Evolutionary conservation across 768 basidiomycete genomes (phyloP), one percentile per base, ranked within the genome.

Genomic region (Mycena leptocephala): DNA sequence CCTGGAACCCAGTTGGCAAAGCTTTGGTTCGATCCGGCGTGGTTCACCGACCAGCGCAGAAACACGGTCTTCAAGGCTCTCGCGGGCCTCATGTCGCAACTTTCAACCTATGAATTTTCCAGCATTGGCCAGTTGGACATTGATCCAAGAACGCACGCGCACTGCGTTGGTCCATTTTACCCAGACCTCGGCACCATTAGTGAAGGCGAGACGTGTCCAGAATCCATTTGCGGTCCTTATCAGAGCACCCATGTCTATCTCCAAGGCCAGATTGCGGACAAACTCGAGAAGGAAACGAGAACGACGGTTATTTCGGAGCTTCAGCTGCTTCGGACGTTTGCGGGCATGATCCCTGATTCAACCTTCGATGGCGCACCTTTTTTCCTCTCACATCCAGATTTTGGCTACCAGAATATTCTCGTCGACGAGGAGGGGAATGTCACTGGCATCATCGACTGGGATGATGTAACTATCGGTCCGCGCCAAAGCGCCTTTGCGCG

Each of bases 371-470:
- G 79, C 32, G 76, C 80, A 30, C 82, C 80, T 16, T 64, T 56
- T 46, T 83, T 82, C 68, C 75, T 83, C 53, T 78, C 77, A 26
- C 77, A 76, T 30, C 81, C 83, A 13, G 80, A 83, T 64, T 80
- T 79, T 53, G 68, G 78, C 74, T 79, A 70, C 68, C 83, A 83
- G 74, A 83, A 83, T 51, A 71, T 83, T 48, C 76, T 82, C 32
- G 79, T 81, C 28, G 79, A 81, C 70, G 77, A 77, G 22, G 75
- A 81, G 11, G 80, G 79, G 35, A 77, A 63, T 46, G 69, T 82
- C 30, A 81, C 80, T 24, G 80, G 79, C 53, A 56, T 83, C 53
- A 82, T 82, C 33, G 83, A 83, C 66, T 83, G 82, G 82, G 82
- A 82, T 76, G 74, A 72, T 32, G 69, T 78, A 28, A 26, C 28